Percentiles rank a stretch among this genome's conserved stretches.
Evolutionary conservation across 2,329 filamentous ascomycete genomes (phyloP).

Genomic region (Metarhizium sp.): DNA sequence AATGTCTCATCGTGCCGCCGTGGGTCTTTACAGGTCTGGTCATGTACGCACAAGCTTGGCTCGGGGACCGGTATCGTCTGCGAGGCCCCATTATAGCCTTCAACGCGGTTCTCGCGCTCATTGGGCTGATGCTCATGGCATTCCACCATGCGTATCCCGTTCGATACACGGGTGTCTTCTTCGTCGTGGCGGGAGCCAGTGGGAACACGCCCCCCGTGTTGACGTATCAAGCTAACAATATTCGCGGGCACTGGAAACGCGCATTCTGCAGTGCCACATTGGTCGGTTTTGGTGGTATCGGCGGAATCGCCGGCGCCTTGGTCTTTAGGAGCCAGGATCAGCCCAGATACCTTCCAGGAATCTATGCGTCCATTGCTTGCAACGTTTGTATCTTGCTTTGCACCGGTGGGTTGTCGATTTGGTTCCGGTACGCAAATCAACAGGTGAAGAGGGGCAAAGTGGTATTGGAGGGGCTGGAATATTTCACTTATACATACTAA

Average conservation of each 20-base stretch:
- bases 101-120: slow-evolving; percentile 8
- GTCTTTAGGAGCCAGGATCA: slow-evolving; percentile 12
- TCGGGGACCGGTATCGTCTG: slow-evolving; percentile 12
- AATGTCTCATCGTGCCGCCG: slow-evolving; percentile 15
- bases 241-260: slow-evolving; percentile 16
- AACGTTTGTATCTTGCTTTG: too few relatives aligned
- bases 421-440: too few relatives aligned
- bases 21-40: slow-evolving; percentile 14
- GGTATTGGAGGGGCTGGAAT: too few relatives aligned
- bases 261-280: slow-evolving; percentile 14
- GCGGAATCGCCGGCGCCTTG: slow-evolving; percentile 12
- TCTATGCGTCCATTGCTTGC: too few relatives aligned
- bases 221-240: slow-evolving; percentile 14
- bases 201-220: slow-evolving; percentile 8
- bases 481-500: too few relatives aligned
- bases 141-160: slow-evolving; percentile 4
- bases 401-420: too few relatives aligned
- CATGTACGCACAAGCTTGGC: slow-evolving; percentile 11
- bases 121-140: slow-evolving; percentile 11
- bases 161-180: slow-evolving; percentile 15
- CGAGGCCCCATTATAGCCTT: slow-evolving; percentile 12
- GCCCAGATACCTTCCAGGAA: neutral
- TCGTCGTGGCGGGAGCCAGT: slow-evolving; percentile 11
- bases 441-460: too few relatives aligned
- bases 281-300: slow-evolving; percentile 13